Evolutionary conservation across 805 yeast species (phyloP).

Genomic region (Candida peoriensis): DNA sequence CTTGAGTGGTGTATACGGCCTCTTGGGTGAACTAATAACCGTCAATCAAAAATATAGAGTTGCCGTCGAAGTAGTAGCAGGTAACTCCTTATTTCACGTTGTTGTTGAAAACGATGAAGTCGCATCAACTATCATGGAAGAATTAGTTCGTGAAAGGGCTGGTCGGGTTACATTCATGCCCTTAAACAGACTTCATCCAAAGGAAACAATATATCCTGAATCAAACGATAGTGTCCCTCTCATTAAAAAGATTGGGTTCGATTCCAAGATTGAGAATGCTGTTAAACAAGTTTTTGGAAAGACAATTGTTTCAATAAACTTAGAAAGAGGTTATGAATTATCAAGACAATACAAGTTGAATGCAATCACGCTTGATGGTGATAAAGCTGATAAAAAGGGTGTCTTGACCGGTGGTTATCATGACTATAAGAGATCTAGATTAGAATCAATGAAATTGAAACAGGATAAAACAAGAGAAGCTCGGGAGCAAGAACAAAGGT

Average conservation of each 20-base stretch:
- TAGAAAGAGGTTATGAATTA: conserved; percentile 63
- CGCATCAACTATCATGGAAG: conserved; percentile 75
- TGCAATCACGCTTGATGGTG: conserved; percentile 91
- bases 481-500: conserved; percentile 33
- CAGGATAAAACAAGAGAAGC: conserved; percentile 47
- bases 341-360: conserved; percentile 57
- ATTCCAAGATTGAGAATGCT: conserved; percentile 54
- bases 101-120: conserved; percentile 87
- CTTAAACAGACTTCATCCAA: conserved; percentile 55
- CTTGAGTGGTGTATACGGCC: conserved; percentile 69
- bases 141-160: conserved; percentile 58
- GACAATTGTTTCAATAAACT: conserved; percentile 68
- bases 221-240: conserved; percentile 66
- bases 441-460: conserved; percentile 62
- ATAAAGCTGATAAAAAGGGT: conserved; percentile 79
- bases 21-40: conserved; percentile 76
- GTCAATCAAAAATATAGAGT: conserved; percentile 78
- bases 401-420: conserved; percentile 85
- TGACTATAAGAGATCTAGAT: conserved; percentile 60
- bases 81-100: conserved; percentile 77
- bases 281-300: conserved; percentile 77
- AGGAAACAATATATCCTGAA: conserved; percentile 50
- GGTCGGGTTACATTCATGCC: conserved; percentile 95
- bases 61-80: conserved; percentile 89
- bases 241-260: conserved; percentile 65